Base-by-base conservation (phyloP, 306 rosid species). In the Cucurbita ficifolia region DNA sequence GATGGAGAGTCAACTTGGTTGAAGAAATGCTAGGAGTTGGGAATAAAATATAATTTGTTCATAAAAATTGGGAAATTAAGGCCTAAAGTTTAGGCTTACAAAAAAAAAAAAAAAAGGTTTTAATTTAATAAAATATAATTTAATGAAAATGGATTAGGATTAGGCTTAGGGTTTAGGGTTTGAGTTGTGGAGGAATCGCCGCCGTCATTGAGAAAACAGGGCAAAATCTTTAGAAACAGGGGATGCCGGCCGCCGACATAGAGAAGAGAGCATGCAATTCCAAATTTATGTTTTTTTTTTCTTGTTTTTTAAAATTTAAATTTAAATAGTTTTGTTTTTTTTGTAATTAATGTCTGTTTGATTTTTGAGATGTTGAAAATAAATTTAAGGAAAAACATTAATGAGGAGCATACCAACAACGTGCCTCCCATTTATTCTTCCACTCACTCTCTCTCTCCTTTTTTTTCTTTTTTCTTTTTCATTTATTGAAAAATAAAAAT, bases 321-420 rank as follows among this genome's bases (percentile, higher is more conserved):
- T 2, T 29, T 2, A 29, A 29, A 29, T 2, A 29, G 24, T 50
- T 10, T 33, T 59, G 0, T 59, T 14, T 0, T 59, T 33, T 57
- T 59, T 59, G 19, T 7, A 59, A 16, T 61, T 6, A 61, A 67
- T 19, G 55, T 45, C 33, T 39, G 39, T 64, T 64, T 19, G 71
- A 14, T 64, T 38, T 38, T 45, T 64, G 39, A 64, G 42, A 64
- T 64, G 71, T 40, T n/a, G 36, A 64, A 29, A 29, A 39, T 64
- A 64, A 42, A 39, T 64, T 2, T 18, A 42, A 64, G 33, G 71
- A 64, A 39, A 43, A 2, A 45, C 72, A 67, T 67, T 67, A 19
- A 67, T 67, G 72, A 67, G 54, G 18, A 67, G 72, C 72, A 67
- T 67, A 43, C 54, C 72, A 19, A 67, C 53, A 67, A 67, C 72